A percentile compares a stretch with the other conserved stretches of the same genome.
phyloP scores from a whole-genome alignment of 495 filamentous ascomycete species.

The Xylaria flabelliformis region DNA sequence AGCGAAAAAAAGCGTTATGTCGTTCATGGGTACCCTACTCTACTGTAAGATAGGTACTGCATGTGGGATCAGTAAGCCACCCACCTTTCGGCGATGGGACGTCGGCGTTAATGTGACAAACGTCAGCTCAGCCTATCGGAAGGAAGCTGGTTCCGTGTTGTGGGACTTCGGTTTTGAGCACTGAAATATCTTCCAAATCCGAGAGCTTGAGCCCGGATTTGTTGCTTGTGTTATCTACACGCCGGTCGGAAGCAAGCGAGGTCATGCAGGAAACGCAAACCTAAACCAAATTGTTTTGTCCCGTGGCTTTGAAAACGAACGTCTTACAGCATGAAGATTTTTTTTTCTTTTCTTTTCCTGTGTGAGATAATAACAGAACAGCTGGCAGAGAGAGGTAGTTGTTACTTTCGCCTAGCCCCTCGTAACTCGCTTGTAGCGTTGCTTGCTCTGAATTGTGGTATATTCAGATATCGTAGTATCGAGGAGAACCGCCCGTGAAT shows the following conservation, averaged over 20 bases:
- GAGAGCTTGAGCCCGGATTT: slow-evolving; percentile 12
- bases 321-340: not conserved
- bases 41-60: not conserved
- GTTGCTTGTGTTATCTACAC: not conserved
- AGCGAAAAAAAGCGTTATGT: not conserved
- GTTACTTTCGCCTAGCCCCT: not conserved
- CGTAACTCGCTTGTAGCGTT: not conserved
- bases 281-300: not conserved
- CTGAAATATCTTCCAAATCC: slow-evolving; percentile 13
- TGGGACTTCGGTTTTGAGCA: slow-evolving; percentile 2
- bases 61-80: not conserved
- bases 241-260: not conserved
- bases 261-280: not conserved
- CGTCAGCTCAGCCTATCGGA: not conserved
- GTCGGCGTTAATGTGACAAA: not conserved
- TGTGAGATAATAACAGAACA: too few species aligned
- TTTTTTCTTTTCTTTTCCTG: too few species aligned
- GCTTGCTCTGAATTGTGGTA: not conserved
- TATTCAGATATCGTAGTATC: not conserved
- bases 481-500: not conserved
- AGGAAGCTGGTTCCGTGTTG: not conserved
- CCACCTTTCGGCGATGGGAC: not conserved
- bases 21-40: not conserved
- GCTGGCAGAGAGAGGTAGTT: not conserved
- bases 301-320: not conserved